Conservation (phyloP, 179 eudicot species). For the Sideroxylon spinosum region DNA sequence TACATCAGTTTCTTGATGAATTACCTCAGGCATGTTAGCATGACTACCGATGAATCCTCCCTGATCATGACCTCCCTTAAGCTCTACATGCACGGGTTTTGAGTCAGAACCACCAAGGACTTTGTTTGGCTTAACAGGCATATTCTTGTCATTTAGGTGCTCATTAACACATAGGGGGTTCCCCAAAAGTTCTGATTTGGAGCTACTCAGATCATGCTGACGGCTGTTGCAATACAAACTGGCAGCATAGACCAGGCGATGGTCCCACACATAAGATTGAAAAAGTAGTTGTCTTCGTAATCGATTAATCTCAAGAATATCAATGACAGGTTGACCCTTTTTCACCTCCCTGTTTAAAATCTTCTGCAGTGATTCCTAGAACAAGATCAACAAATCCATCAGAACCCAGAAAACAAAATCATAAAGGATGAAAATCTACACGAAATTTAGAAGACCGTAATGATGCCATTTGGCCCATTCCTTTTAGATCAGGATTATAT, state of each 20-base stretch:
- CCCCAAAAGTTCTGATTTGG: constrained; percentile 28
- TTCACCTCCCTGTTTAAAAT: constrained; percentile 34
- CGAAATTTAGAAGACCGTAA: not conserved
- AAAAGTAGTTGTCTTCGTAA: constrained; percentile 54
- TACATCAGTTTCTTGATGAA: constrained; percentile 22
- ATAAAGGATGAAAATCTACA: not conserved
- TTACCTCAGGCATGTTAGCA: constrained; percentile 23
- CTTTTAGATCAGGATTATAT: not conserved
- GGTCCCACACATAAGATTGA: constrained; percentile 80
- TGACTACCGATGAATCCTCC: constrained; percentile 22
- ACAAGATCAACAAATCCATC: constrained; percentile 17
- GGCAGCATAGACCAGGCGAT: constrained; percentile 48
- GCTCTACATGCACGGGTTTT: constrained; percentile 20
- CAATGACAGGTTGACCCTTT: constrained; percentile 41
- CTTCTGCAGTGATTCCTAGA: constrained; percentile 50
- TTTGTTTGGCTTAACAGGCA: constrained; percentile 18
- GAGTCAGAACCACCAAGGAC: constrained; percentile 30
- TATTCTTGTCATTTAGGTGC: constrained; percentile 22
- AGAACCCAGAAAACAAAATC: constrained; percentile 9
- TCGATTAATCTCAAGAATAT: constrained; percentile 77
- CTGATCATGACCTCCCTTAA: constrained; percentile 20
- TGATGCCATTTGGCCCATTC: too few species aligned
- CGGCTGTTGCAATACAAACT: constrained; percentile 29
- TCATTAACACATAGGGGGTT: constrained; percentile 24
- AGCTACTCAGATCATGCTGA: constrained; percentile 28